Conservation (phyloP, 2,329 filamentous ascomycete species). For the Neurospora sp. region DNA sequence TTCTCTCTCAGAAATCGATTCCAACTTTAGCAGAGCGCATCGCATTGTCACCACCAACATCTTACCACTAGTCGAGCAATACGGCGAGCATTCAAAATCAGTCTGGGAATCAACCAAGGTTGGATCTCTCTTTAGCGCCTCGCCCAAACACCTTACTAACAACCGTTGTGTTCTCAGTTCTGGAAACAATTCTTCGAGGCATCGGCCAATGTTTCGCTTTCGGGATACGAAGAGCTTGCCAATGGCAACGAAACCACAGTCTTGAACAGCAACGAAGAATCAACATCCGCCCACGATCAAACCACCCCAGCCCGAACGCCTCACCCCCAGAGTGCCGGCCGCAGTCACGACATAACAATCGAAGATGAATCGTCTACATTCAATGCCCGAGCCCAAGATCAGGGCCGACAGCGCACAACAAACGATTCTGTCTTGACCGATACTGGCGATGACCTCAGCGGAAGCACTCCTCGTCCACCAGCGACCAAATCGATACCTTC, state of each 20-base stretch:
- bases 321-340: constrained; percentile 19
- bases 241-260: constrained; percentile 52
- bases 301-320: constrained; percentile 32
- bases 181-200: constrained; percentile 99
- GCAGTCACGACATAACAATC: constrained; percentile 31
- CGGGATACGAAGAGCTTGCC: constrained; percentile 78
- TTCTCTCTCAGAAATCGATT: constrained; percentile 70
- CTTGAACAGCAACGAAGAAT: constrained; percentile 37
- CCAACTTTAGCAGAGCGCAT: constrained; percentile 95
- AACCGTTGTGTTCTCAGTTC: constrained; percentile 47
- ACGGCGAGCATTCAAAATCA: constrained; percentile 82
- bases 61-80: constrained; percentile 86
- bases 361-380: constrained; percentile 20
- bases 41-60: constrained; percentile 92
- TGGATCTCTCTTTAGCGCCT: constrained; percentile 1
- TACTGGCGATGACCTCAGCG: constrained; percentile 44
- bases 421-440: constrained; percentile 62
- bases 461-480: constrained; percentile 57
- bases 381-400: constrained; percentile 19
- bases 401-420: constrained; percentile 13
- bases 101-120: constrained; percentile 98
- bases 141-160: constrained; percentile 5
- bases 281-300: constrained; percentile 44
- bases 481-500: constrained; percentile 35
- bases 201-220: constrained; percentile 92